A percentile compares a stretch with the other conserved stretches of the same genome.
phyloP scores from a whole-genome alignment of 139 green algal species.

The Volvox reticuliferus region DNA sequence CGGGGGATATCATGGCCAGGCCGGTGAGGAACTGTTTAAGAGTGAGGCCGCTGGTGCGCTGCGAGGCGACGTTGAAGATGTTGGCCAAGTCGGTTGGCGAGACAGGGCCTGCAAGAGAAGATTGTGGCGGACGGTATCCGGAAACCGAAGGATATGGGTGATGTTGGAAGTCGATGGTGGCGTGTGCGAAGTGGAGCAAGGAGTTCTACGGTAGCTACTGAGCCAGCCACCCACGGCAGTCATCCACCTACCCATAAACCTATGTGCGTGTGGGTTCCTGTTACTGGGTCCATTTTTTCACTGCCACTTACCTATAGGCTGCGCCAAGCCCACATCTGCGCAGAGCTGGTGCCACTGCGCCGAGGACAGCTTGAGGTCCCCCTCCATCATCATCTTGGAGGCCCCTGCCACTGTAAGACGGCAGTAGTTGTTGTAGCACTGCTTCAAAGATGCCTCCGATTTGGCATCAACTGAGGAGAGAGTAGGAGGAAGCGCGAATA shows the following conservation, averaged over 20 bases:
- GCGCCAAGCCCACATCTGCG: conserved; percentile 34
- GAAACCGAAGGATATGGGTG: too few species aligned
- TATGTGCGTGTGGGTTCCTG: too few species aligned
- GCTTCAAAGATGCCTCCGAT: conserved; percentile 31
- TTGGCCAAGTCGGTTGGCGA: conserved; percentile 3
- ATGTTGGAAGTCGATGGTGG: too few species aligned
- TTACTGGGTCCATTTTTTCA: too few species aligned
- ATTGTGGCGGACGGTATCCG: too few species aligned
- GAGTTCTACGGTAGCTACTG: too few species aligned
- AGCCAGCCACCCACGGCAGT: too few species aligned
- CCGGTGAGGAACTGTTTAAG: conserved; percentile 48
- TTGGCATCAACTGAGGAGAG: conserved; percentile 27
- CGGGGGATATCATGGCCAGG: conserved; percentile 42
- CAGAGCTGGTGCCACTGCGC: conserved; percentile 40
- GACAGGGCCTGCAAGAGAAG: conserved; percentile 8
- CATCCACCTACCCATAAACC: too few species aligned
- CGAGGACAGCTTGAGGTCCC: conserved; percentile 6
- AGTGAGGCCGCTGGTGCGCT: conserved; percentile 37
- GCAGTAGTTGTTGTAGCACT: conserved; percentile 53
- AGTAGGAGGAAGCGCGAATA: not conserved
- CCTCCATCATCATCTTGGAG: conserved; percentile 42
- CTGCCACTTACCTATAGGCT: conserved; percentile 23
- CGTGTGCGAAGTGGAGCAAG: too few species aligned
- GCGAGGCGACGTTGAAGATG: conserved; percentile 34
- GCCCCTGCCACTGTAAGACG: conserved; percentile 1